Conservation (phyloP, 306 rosid species). For the Geum urbanum region DNA sequence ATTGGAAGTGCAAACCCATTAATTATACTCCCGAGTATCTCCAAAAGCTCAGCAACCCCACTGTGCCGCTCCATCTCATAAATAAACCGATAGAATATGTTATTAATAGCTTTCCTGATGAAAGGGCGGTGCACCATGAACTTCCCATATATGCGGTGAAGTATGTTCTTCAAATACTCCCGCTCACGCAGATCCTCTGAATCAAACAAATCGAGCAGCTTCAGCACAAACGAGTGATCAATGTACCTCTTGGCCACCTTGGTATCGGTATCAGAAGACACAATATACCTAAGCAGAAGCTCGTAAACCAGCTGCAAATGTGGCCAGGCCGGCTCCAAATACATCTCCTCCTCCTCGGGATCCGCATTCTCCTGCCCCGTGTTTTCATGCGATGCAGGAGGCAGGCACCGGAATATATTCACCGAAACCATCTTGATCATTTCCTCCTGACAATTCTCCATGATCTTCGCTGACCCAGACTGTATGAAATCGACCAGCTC, state of each 20-base stretch:
- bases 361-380: conserved; percentile 73
- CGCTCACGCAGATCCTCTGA: conserved; percentile 92
- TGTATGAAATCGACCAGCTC: conserved; percentile 87
- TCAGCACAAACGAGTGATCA: conserved; percentile 87
- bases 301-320: conserved; percentile 93
- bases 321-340: conserved; percentile 82
- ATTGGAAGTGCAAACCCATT: conserved; percentile 97
- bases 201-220: conserved; percentile 78
- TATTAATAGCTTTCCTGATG: conserved; percentile 86
- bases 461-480: conserved; percentile 82
- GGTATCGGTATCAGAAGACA: conserved; percentile 87
- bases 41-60: conserved; percentile 91
- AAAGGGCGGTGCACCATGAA: conserved; percentile 99
- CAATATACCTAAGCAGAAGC: conserved; percentile 80
- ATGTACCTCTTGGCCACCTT: conserved; percentile 86
- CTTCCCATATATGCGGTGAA: conserved; percentile 90
- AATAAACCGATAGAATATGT: conserved; percentile 83
- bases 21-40: conserved; percentile 94
- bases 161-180: conserved; percentile 90
- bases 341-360: conserved; percentile 88
- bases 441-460: conserved; percentile 81
- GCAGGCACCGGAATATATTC: conserved; percentile 82
- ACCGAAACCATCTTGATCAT: conserved; percentile 85
- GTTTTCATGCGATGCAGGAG: conserved; percentile 80
- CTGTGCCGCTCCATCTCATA: conserved; percentile 84